Conservation (phyloP, 2,329 filamentous ascomycete species). For the Zalaria sp. region DNA sequence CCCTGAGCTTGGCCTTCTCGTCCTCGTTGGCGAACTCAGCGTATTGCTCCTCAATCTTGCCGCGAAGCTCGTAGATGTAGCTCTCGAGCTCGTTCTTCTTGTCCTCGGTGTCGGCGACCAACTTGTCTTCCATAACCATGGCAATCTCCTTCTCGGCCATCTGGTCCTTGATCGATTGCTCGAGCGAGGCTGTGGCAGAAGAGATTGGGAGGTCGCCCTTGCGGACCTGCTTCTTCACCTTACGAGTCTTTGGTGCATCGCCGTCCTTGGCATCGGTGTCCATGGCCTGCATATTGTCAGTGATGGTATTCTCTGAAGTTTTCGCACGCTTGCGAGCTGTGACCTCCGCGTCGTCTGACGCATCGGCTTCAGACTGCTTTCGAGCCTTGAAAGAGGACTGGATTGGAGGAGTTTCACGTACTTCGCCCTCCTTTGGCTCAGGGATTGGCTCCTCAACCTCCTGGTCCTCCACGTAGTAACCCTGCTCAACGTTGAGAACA, state of each 20-base stretch:
- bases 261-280: constrained; percentile 64
- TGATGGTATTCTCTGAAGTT: constrained; percentile 9
- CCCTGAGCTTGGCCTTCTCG: constrained; percentile 76
- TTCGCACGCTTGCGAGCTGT: constrained; percentile 5
- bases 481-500: constrained; percentile 88
- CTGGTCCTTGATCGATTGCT: constrained; percentile 50
- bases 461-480: constrained; percentile 95
- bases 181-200: constrained; percentile 68
- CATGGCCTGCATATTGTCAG: constrained; percentile 51
- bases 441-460: constrained; percentile 90
- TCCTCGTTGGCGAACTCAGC: constrained; percentile 79
- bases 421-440: constrained; percentile 54
- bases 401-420: constrained; percentile 34
- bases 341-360: neutral
- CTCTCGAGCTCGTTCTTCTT: constrained; percentile 99
- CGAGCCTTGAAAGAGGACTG: neutral
- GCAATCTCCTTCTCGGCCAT: constrained; percentile 67
- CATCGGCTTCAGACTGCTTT: neutral
- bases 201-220: constrained; percentile 90
- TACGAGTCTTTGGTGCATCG: constrained; percentile 56
- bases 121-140: constrained; percentile 98
- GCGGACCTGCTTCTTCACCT: constrained; percentile 98
- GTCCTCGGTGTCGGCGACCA: constrained; percentile 94
- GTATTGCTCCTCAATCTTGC: constrained; percentile 88
- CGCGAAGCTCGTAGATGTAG: constrained; percentile 91